These are phyloP conservation scores for Daldinia decipiens DNA, from an alignment of 495 filamentous ascomycete genomes.

Conservation along the genomic window DNA sequence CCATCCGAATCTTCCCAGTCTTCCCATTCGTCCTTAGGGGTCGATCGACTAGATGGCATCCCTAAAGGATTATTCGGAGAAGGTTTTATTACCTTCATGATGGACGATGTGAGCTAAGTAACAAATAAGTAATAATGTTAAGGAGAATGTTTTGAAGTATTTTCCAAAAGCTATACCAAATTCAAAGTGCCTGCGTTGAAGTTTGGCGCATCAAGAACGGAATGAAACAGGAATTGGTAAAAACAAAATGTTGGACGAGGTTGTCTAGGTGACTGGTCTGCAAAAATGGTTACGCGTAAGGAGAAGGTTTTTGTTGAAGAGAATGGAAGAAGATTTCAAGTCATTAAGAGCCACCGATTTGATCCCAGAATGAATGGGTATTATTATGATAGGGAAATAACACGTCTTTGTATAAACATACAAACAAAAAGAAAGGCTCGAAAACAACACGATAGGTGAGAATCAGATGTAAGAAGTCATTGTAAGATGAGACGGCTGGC, in stretches of 20 bases:
- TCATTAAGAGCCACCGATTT: slow-evolving; percentile 32
- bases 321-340: slow-evolving; percentile 10
- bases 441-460: slow-evolving; percentile 21
- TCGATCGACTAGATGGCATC: slow-evolving; percentile 10
- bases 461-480: slow-evolving; percentile 30
- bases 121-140: slow-evolving; percentile 7
- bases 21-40: slow-evolving; percentile 45
- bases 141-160: background rate
- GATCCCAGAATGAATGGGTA: slow-evolving; percentile 24
- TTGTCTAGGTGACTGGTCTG: slow-evolving; percentile 5
- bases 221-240: slow-evolving; percentile 2
- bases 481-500: slow-evolving; percentile 28
- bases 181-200: slow-evolving; percentile 46
- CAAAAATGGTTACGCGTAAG: slow-evolving; percentile 8
- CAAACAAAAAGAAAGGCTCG: slow-evolving; percentile 28
- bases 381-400: slow-evolving; percentile 15
- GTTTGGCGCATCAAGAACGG: slow-evolving; percentile 18
- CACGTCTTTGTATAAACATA: slow-evolving; percentile 27
- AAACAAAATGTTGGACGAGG: slow-evolving; percentile 7
- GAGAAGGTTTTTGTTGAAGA: slow-evolving; percentile 15
- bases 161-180: slow-evolving; percentile 28
- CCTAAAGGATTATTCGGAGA: slow-evolving; percentile 32
- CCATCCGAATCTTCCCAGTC: slow-evolving; percentile 63
- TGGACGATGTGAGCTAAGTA: slow-evolving; percentile 12
- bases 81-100: slow-evolving; percentile 35